Conservation (phyloP, 1,139 yeast species). For the Meyerozyma elateridarum region DNA sequence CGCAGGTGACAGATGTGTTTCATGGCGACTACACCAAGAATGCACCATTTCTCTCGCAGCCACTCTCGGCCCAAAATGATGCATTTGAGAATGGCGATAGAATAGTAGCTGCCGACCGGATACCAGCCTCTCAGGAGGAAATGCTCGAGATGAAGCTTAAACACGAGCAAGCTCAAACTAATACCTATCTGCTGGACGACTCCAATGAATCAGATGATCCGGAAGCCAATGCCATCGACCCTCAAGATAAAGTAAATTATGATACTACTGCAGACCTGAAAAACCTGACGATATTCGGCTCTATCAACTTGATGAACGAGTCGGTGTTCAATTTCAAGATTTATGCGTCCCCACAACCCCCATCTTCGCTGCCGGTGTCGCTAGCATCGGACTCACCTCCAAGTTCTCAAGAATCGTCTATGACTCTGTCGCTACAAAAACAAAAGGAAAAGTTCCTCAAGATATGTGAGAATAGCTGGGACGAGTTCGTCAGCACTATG, state of each 20-base stretch:
- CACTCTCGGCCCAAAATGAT: constrained; percentile 49
- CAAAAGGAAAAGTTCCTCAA: constrained; percentile 47
- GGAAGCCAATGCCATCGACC: constrained; percentile 2
- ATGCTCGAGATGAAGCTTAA: constrained; percentile 36
- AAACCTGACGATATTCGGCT: constrained; percentile 25
- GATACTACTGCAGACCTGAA: too few species aligned
- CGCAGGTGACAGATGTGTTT: constrained; percentile 45
- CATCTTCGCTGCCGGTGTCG: not conserved
- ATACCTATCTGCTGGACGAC: not conserved
- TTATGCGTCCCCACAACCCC: not conserved
- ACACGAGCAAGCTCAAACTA: constrained; percentile 12
- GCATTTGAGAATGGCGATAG: constrained; percentile 25
- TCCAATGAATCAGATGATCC: constrained; percentile 1
- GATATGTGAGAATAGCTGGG: constrained; percentile 55
- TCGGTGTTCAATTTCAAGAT: constrained; percentile 39
- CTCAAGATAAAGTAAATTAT: not conserved
- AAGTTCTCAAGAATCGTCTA: too few species aligned
- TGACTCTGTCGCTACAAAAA: constrained; percentile 7
- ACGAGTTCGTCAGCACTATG: constrained; percentile 27
- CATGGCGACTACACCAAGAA: constrained; percentile 42
- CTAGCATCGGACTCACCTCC: too few species aligned
- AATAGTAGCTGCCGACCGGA: constrained; percentile 27
- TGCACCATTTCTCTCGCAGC: constrained; percentile 53
- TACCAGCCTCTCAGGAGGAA: constrained; percentile 36
- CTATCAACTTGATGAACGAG: constrained; percentile 41